Evolutionary conservation across 768 basidiomycete species (phyloP).

Genomic region (Termitomyces sp.): DNA sequence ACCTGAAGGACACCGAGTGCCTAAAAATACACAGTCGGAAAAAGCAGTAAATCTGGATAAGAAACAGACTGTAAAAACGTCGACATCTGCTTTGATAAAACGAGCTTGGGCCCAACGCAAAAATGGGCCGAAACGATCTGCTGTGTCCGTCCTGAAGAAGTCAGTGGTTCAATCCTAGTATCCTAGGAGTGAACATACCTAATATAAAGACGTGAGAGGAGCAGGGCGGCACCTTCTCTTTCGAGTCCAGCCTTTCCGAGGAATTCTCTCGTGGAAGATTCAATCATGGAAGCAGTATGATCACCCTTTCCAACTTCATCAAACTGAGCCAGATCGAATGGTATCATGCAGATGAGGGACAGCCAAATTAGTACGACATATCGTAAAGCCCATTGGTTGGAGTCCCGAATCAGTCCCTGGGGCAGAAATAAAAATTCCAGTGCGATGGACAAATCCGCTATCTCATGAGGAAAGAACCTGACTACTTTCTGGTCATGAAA

Average conservation of each 20-base stretch:
- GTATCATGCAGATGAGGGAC: conserved; percentile 90
- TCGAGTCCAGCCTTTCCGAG: conserved; percentile 75
- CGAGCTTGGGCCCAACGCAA: conserved; percentile 38
- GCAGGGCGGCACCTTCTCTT: conserved; percentile 72
- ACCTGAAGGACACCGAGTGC: conserved; percentile 64
- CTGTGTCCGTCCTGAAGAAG: conserved; percentile 53
- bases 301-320: conserved; percentile 54
- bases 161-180: not conserved
- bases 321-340: conserved; percentile 86
- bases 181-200: conserved; percentile 43
- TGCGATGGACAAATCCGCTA: conserved; percentile 74
- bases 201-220: conserved; percentile 79
- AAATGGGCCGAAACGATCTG: conserved; percentile 44
- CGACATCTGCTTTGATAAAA: conserved; percentile 27
- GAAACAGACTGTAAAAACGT: conserved; percentile 45
- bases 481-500: conserved; percentile 40
- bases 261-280: conserved; percentile 51
- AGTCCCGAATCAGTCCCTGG: conserved; percentile 34
- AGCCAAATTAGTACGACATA: conserved; percentile 89
- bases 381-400: conserved; percentile 70
- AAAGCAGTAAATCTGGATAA: not conserved
- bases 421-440: conserved; percentile 55
- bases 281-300: conserved; percentile 51
- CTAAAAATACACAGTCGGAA: conserved; percentile 28
- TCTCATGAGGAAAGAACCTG: conserved; percentile 90